These are phyloP conservation scores for Melampsora larici-populina DNA, from an alignment of 1,284 basidiomycete species.

Conservation along the genomic window DNA sequence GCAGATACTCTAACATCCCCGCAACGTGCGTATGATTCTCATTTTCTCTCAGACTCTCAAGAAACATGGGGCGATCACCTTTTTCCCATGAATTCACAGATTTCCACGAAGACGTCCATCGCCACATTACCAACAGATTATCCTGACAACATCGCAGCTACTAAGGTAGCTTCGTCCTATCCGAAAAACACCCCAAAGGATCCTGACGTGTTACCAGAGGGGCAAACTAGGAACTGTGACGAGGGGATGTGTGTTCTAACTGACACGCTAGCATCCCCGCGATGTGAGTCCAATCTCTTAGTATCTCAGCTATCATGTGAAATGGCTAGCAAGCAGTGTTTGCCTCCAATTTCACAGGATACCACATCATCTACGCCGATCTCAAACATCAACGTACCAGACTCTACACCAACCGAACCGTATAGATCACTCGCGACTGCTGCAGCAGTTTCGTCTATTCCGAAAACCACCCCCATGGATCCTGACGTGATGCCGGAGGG, in stretches of 20 bases:
- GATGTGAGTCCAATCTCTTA: not conserved
- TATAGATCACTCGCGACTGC: not conserved
- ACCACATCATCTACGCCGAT: no score
- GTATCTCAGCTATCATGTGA: not conserved
- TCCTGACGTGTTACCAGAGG: not conserved
- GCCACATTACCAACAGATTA: not conserved
- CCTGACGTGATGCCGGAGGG: not conserved
- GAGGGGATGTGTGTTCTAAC: no score
- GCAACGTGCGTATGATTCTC: not conserved
- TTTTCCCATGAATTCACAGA: not conserved
- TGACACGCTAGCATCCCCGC: conserved; percentile 10
- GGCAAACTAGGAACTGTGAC: conserved; percentile 9
- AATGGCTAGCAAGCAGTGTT: not conserved
- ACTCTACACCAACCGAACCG: no score
- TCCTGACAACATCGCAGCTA: not conserved
- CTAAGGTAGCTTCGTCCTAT: not conserved
- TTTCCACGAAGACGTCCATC: not conserved
- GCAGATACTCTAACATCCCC: not conserved
- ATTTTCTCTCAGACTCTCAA: not conserved
- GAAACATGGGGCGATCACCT: not conserved
- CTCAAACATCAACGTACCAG: no score
- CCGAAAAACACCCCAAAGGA: not conserved
- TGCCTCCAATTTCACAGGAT: not conserved
- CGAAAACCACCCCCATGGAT: not conserved
- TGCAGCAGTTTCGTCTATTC: conserved; percentile 1